Conservation (phyloP, 202 grass and related monocot genomes). For the Carex sylvatica region DNA sequence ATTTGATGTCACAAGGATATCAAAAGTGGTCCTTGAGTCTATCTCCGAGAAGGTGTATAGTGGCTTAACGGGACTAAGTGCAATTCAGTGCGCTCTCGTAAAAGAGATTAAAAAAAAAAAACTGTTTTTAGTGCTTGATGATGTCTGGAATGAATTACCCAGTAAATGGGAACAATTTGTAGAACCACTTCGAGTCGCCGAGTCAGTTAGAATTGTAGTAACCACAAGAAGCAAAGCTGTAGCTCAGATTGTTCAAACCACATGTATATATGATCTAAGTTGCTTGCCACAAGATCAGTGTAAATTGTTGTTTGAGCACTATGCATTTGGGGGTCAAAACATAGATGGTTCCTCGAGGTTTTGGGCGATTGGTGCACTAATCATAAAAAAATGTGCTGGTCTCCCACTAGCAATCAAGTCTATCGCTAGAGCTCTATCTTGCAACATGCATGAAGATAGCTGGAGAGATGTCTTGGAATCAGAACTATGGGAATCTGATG, state of each 20-base stretch:
- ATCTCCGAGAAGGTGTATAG: neutral
- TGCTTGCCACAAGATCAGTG: too few relatives aligned
- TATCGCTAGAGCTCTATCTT: conserved; percentile 33
- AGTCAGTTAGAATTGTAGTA: too few relatives aligned
- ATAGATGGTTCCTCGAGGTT: too few relatives aligned
- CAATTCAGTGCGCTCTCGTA: conserved; percentile 11
- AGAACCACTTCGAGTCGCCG: too few relatives aligned
- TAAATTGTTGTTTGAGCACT: too few relatives aligned
- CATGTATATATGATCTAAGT: too few relatives aligned
- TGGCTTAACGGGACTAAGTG: conserved; percentile 9
- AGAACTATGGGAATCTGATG: conserved; percentile 40
- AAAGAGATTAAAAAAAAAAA: neutral
- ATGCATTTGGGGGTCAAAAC: too few relatives aligned
- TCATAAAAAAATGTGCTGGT: conserved; percentile 39
- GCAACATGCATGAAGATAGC: conserved; percentile 20
- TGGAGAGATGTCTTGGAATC: conserved; percentile 44
- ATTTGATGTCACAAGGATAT: conserved; percentile 32
- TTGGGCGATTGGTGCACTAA: conserved; percentile 23
- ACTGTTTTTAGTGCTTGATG: too few relatives aligned
- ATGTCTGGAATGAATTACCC: too few relatives aligned
- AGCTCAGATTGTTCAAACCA: too few relatives aligned
- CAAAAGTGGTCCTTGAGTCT: conserved; percentile 19
- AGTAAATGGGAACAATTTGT: too few relatives aligned
- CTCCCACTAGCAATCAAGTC: conserved; percentile 45
- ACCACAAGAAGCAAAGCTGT: too few relatives aligned